Conservation (phyloP, 1,284 basidiomycete genomes). For the Puccinia horiana region DNA sequence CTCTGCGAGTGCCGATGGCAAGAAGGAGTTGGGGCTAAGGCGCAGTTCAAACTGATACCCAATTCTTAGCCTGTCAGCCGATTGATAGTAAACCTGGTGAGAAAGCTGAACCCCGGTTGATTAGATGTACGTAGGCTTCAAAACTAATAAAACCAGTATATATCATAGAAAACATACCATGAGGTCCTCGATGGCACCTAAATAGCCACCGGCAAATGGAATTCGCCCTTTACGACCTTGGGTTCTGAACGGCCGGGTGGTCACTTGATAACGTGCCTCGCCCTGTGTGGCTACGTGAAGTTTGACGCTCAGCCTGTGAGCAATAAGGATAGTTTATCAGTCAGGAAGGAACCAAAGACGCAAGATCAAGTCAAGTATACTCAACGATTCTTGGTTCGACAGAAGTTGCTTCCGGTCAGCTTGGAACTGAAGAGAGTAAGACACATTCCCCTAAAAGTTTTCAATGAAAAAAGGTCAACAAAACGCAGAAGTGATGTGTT, state of each 20-base stretch:
- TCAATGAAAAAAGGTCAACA: neutral
- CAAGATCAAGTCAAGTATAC: neutral
- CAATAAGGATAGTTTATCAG: neutral
- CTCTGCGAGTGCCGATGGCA: constrained; percentile 17
- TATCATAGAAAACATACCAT: constrained; percentile 8
- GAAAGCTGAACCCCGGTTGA: constrained; percentile 2
- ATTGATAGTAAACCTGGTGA: constrained; percentile 37
- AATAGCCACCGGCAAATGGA: constrained; percentile 9
- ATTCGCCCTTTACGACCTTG: constrained; percentile 7
- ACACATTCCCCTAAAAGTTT: constrained; percentile 4
- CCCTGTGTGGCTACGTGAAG: constrained; percentile 16
- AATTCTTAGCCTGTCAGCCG: constrained; percentile 21
- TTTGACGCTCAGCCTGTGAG: constrained; percentile 23
- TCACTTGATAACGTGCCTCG: constrained; percentile 32
- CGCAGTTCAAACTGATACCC: constrained; percentile 30
- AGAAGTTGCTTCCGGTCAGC: constrained; percentile 33
- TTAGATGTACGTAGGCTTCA: neutral
- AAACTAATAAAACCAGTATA: neutral
- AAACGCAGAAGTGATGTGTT: neutral
- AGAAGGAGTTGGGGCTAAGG: constrained; percentile 6
- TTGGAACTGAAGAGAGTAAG: constrained; percentile 24
- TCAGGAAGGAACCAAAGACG: neutral
- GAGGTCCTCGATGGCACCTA: constrained; percentile 24
- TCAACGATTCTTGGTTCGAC: constrained; percentile 28
- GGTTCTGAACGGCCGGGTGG: constrained; percentile 14